phyloP scores from a whole-genome alignment of 768 basidiomycete species.

The Mycena kentingensis region DNA sequence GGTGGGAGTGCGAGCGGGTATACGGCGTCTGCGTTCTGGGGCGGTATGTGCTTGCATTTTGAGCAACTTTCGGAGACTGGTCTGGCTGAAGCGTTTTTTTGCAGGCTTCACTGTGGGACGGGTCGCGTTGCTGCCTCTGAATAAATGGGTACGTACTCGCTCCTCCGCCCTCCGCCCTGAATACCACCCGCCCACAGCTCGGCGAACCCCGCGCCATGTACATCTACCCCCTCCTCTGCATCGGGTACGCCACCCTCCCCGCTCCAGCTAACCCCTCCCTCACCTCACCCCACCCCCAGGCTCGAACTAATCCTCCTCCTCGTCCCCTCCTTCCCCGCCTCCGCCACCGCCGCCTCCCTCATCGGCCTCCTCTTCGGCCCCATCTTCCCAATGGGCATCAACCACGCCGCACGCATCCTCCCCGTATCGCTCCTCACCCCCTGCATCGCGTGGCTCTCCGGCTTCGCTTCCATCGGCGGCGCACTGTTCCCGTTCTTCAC shows the following conservation, averaged over 20 bases:
- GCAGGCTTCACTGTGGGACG: not conserved
- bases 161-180: not conserved
- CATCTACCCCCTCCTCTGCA: not conserved
- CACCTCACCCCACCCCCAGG: conserved; percentile 21
- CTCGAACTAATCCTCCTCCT: conserved; percentile 55
- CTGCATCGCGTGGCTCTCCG: conserved; percentile 52
- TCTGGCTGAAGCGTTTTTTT: too few relatives aligned
- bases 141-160: not conserved
- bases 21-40: conserved; percentile 48
- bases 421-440: conserved; percentile 53
- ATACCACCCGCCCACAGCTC: not conserved
- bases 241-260: not conserved
- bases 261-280: not conserved
- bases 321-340: conserved; percentile 47
- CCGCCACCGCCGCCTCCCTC: conserved; percentile 48
- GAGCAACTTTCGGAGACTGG: not conserved
- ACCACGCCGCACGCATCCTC: conserved; percentile 50
- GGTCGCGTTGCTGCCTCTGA: not conserved
- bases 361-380: conserved; percentile 59
- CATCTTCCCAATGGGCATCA: conserved; percentile 58
- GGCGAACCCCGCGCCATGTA: not conserved
- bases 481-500: conserved; percentile 55
- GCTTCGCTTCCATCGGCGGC: conserved; percentile 52
- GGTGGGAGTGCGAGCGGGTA: conserved; percentile 46
- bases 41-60: conserved; percentile 23